Conservation (phyloP, 2,329 filamentous ascomycete genomes). For the Paecilomyces sp. region DNA sequence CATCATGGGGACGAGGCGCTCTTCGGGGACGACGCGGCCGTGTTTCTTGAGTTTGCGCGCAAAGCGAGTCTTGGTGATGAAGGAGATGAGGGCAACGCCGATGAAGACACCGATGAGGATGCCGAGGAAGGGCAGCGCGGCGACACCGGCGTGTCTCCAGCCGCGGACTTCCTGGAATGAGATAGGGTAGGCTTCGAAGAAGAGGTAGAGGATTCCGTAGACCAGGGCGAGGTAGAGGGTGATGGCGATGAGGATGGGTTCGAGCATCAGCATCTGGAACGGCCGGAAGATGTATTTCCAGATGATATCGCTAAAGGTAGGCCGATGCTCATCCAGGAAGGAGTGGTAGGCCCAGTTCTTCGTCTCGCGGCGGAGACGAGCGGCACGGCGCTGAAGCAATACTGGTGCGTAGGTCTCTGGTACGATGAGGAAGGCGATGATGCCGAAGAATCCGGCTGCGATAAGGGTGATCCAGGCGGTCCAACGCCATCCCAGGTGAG, state of each 20-base stretch:
- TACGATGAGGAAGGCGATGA: slow-evolving; percentile 38
- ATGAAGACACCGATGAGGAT: slow-evolving; percentile 38
- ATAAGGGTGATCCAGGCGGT: slow-evolving; percentile 52
- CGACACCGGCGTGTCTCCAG: slow-evolving; percentile 33
- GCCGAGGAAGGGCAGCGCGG: slow-evolving; percentile 40
- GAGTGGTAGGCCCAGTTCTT: slow-evolving; percentile 42
- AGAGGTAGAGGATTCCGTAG: slow-evolving; percentile 23
- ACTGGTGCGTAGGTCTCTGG: slow-evolving; percentile 45
- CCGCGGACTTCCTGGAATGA: slow-evolving; percentile 34
- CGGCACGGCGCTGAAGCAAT: slow-evolving; percentile 44
- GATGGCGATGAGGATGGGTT: slow-evolving; percentile 40
- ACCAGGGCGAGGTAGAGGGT: slow-evolving; percentile 34
- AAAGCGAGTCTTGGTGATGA: slow-evolving; percentile 24
- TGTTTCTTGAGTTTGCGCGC: slow-evolving; percentile 10
- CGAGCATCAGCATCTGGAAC: slow-evolving; percentile 35
- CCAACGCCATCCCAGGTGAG: slow-evolving; percentile 51
- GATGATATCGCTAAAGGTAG: slow-evolving; percentile 25
- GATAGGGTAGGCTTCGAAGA: slow-evolving; percentile 30
- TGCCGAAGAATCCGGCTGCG: slow-evolving; percentile 34
- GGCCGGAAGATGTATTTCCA: slow-evolving; percentile 35
- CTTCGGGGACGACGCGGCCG: slow-evolving; percentile 30
- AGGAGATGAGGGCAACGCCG: slow-evolving; percentile 21
- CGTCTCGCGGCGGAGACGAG: slow-evolving; percentile 40
- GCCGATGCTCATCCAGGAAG: slow-evolving; percentile 30
- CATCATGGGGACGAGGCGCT: slow-evolving; percentile 42